phyloP scores from a whole-genome alignment of 352 stramenopile genomes.

The Pythium biforme region DNA sequence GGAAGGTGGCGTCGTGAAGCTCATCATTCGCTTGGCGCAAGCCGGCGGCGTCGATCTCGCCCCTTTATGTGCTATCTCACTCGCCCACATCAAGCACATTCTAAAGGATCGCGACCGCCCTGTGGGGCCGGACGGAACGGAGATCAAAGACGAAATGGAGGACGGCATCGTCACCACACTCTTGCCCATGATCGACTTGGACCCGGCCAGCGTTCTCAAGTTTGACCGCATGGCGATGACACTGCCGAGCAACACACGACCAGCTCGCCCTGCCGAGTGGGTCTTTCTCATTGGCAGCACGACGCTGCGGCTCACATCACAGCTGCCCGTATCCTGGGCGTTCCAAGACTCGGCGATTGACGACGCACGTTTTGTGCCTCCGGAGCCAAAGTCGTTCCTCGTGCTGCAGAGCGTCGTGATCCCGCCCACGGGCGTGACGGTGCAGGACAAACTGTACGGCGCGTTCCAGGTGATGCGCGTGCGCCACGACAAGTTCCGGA shows the following conservation, averaged over 20 bases:
- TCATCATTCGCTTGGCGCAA: slow-evolving; percentile 65
- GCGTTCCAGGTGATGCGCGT: slow-evolving; percentile 67
- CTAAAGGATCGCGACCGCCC: slow-evolving; percentile 46
- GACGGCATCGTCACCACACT: slow-evolving; percentile 67
- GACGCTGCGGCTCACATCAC: slow-evolving; percentile 37
- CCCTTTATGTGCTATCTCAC: slow-evolving; percentile 59
- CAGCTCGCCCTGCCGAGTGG: slow-evolving; percentile 50
- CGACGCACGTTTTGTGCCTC: slow-evolving; percentile 63
- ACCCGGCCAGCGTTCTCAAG: slow-evolving; percentile 60
- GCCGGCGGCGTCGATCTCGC: slow-evolving; percentile 55
- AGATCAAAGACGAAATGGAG: slow-evolving; percentile 60
- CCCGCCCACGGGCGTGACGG: slow-evolving; percentile 38
- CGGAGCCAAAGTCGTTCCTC: slow-evolving; percentile 62
- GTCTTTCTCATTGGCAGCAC: slow-evolving; percentile 46
- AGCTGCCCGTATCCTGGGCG: slow-evolving; percentile 63
- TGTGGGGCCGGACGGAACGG: slow-evolving; percentile 22
- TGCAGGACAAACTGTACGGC: slow-evolving; percentile 78
- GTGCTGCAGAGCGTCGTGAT: slow-evolving; percentile 39
- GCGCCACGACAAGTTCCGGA: slow-evolving; percentile 53
- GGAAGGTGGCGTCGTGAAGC: slow-evolving; percentile 41
- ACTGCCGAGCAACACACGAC: slow-evolving; percentile 44
- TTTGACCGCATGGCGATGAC: slow-evolving; percentile 61
- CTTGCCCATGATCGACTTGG: slow-evolving; percentile 77
- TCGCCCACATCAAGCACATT: slow-evolving; percentile 79
- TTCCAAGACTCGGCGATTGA: slow-evolving; percentile 73